A percentile compares a stretch with the other conserved stretches of the same genome.
Conservation (phyloP, 768 basidiomycete species). For the Pleurotus djamor region DNA sequence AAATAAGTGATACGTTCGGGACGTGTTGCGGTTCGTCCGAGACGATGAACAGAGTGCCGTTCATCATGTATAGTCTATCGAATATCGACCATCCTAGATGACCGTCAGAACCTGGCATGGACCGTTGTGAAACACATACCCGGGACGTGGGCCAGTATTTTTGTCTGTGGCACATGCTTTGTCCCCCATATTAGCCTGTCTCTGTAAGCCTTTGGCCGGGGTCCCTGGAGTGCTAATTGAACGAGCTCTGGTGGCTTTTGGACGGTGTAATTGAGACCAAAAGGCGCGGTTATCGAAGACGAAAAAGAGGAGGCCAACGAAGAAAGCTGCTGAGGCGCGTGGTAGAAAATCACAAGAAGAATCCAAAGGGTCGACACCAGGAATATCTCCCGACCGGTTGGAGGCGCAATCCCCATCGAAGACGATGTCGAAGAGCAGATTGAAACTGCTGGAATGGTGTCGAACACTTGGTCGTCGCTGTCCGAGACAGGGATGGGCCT, state of each 20-base stretch:
- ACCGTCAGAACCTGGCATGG: background rate
- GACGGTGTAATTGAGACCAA: conserved; percentile 29
- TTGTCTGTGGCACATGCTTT: conserved; percentile 51
- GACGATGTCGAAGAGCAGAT: background rate
- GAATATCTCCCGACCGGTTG: conserved; percentile 42
- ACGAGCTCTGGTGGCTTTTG: background rate
- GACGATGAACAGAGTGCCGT: conserved; percentile 83
- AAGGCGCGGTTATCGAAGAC: conserved; percentile 29
- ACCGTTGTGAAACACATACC: conserved; percentile 37
- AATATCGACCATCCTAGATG: conserved; percentile 85
- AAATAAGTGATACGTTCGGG: conserved; percentile 68
- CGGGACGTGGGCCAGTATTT: conserved; percentile 72
- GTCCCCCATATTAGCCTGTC: conserved; percentile 37
- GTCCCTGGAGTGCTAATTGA: conserved; percentile 9
- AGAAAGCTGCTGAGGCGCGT: conserved; percentile 8
- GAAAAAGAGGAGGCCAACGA: conserved; percentile 21
- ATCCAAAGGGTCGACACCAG: conserved; percentile 37
- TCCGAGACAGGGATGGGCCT: background rate
- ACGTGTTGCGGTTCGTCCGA: conserved; percentile 64
- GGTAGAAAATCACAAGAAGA: conserved; percentile 12
- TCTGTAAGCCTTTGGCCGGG: conserved; percentile 8
- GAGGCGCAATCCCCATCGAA: conserved; percentile 16
- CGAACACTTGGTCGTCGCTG: background rate
- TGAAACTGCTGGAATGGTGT: background rate
- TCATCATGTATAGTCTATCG: conserved; percentile 77